phyloP scores from a whole-genome alignment of 306 rosid species.

The Pueraria montana region DNA sequence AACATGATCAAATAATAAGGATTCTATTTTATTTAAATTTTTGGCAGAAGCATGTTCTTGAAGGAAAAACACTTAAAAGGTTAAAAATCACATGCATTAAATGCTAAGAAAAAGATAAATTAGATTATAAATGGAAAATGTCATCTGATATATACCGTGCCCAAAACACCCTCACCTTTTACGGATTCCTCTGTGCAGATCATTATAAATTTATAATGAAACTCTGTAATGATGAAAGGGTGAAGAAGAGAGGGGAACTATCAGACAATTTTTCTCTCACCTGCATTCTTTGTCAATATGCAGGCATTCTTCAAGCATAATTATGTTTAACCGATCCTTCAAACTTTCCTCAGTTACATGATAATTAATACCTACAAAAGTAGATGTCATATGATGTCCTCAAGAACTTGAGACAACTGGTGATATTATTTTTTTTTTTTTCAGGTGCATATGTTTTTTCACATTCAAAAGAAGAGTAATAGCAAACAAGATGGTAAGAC shows the following conservation, averaged over 20 bases:
- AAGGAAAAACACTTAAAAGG: not conserved
- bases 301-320: slow-evolving; percentile 78
- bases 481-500: not conserved
- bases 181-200: not conserved
- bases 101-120: too few relatives aligned
- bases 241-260: slow-evolving; percentile 10
- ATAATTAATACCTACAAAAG: slow-evolving; percentile 55
- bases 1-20: not conserved
- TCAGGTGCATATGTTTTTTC: not conserved
- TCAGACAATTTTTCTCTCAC: slow-evolving; percentile 45
- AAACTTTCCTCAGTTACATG: slow-evolving; percentile 75
- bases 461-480: not conserved
- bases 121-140: slow-evolving; percentile 6
- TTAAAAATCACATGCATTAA: not conserved
- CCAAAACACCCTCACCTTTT: not conserved
- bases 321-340: slow-evolving; percentile 72
- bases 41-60: not conserved
- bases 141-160: not conserved
- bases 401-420: not conserved
- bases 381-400: not conserved
- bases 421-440: not conserved
- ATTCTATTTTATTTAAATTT: not conserved
- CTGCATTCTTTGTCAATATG: slow-evolving; percentile 76
- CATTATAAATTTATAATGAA: not conserved
- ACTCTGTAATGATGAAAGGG: slow-evolving; percentile 20